Evolutionary conservation across 495 filamentous ascomycete genomes (phyloP).

Genomic region (Aspergillus affinis): DNA sequence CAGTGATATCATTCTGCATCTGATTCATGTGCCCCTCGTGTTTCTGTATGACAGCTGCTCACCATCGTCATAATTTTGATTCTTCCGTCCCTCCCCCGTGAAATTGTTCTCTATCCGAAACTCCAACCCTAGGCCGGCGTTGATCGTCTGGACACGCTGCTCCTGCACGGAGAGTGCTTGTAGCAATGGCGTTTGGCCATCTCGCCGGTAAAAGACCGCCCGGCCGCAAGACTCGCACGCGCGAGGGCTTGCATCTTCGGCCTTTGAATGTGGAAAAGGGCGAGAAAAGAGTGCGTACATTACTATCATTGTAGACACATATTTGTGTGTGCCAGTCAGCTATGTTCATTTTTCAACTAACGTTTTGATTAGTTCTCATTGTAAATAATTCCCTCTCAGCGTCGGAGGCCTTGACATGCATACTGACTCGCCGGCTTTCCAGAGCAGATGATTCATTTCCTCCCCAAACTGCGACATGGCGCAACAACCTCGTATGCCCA

Average conservation of each 20-base stretch:
- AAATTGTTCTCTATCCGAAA: background rate
- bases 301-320: constrained; percentile 1
- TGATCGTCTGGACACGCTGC: background rate
- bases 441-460: constrained; percentile 31
- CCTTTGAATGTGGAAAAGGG: constrained; percentile 39
- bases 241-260: constrained; percentile 27
- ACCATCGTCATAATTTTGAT: background rate
- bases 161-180: background rate
- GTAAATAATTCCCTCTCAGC: constrained; percentile 18
- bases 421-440: constrained; percentile 12
- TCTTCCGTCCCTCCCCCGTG: background rate
- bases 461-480: constrained; percentile 41
- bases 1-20: constrained; percentile 19
- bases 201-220: constrained; percentile 6
- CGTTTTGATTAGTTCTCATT: constrained; percentile 17
- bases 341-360: constrained; percentile 3
- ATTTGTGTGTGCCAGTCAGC: background rate
- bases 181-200: constrained; percentile 28
- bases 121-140: background rate
- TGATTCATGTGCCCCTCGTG: constrained; percentile 21
- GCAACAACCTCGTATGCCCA: constrained; percentile 51
- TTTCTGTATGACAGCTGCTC: constrained; percentile 5
- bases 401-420: background rate
- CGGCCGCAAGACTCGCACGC: constrained; percentile 9
- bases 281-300: constrained; percentile 31